Evolutionary conservation across 768 basidiomycete genomes (phyloP).

Genomic region (Termitomyces sp.): DNA sequence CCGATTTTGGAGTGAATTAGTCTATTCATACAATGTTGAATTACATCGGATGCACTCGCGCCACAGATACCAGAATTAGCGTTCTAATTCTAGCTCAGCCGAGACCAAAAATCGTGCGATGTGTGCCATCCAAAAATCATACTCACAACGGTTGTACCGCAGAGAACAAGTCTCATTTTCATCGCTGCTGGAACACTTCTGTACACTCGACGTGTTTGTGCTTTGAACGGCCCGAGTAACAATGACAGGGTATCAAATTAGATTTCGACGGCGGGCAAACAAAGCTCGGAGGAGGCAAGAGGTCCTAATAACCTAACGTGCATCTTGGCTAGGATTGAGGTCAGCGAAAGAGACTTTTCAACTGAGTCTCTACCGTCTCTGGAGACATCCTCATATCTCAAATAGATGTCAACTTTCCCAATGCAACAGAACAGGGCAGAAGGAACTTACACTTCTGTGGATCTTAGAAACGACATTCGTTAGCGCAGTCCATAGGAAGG

Average conservation of each 20-base stretch:
- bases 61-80: neutral
- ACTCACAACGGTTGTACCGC: neutral
- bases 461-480: slow-evolving; percentile 35
- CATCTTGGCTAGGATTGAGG: neutral
- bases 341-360: slow-evolving; percentile 57
- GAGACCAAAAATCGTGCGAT: neutral
- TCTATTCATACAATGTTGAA: neutral
- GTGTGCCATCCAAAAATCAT: neutral
- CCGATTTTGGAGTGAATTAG: neutral
- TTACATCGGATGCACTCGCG: too few relatives aligned
- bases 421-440: neutral
- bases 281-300: neutral
- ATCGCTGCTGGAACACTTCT: neutral
- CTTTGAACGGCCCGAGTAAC: neutral
- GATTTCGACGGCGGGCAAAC: neutral
- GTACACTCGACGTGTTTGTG: neutral
- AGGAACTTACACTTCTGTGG: slow-evolving; percentile 65
- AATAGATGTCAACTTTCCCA: slow-evolving; percentile 12
- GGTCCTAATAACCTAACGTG: neutral
- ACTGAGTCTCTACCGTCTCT: slow-evolving; percentile 70
- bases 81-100: neutral
- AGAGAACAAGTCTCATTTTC: neutral
- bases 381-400: slow-evolving; percentile 76
- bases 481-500: neutral
- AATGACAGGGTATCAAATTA: neutral